Conservation (phyloP, 768 basidiomycete genomes). For the Collybiopsis luxurians region DNA sequence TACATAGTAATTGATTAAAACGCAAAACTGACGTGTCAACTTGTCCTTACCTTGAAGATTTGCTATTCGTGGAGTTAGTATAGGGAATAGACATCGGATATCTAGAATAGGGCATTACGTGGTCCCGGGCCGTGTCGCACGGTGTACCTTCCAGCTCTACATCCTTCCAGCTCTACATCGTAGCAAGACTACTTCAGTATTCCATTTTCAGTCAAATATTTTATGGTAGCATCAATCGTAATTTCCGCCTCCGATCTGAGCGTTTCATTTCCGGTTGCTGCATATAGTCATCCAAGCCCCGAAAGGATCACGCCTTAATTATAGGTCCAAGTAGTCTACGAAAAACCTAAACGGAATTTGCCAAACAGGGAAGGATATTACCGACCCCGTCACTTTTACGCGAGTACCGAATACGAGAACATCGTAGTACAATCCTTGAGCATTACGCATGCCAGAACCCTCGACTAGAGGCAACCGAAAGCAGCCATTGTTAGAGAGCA, state of each 20-base stretch:
- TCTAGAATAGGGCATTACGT: neutral
- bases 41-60: constrained; percentile 37
- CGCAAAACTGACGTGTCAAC: neutral
- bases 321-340: constrained; percentile 57
- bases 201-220: constrained; percentile 32
- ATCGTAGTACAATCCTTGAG: constrained; percentile 23
- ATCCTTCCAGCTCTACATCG: constrained; percentile 34
- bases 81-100: neutral
- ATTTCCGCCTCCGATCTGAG: constrained; percentile 47
- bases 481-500: neutral
- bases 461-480: constrained; percentile 11
- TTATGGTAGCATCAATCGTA: constrained; percentile 50
- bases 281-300: constrained; percentile 45
- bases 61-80: constrained; percentile 24
- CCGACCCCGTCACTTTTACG: constrained; percentile 19
- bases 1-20: neutral
- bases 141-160: constrained; percentile 31
- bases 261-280: constrained; percentile 34
- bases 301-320: constrained; percentile 61
- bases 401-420: constrained; percentile 16
- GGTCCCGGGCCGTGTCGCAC: constrained; percentile 48
- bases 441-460: constrained; percentile 24
- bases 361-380: too few species aligned
- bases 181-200: constrained; percentile 55
- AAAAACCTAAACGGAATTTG: neutral